Base-by-base conservation (phyloP, 2,329 filamentous ascomycete species). In the Apiospora koreana region DNA sequence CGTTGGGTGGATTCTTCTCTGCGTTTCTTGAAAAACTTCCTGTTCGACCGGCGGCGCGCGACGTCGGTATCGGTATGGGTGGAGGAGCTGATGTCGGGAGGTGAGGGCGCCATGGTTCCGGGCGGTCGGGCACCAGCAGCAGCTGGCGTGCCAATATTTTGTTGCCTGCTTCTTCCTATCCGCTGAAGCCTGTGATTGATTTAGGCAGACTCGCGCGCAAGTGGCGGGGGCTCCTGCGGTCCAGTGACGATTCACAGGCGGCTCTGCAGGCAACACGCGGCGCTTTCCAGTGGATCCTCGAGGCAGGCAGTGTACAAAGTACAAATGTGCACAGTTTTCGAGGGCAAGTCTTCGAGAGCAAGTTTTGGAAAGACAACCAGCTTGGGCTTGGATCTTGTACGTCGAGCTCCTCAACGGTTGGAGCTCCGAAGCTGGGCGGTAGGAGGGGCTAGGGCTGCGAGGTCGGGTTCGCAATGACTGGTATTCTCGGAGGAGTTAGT, bases 11-110 rank as follows among this genome's bases (percentile, higher is more conserved):
- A 79, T 21, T 78, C 76, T 43, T 82, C 81, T 72, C 81, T 81
- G 43, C 77, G 81, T 71, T 80, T 84, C 77, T 84, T 86, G 43
- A 82, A 82, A 21, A 87, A 81, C 74, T 81, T 87, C 70, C 80
- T 82, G 68, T 79, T 80, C 14, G 82, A 76, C 69, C 74, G 74
- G 68, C 82, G 83, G 69, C 80, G 81, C 68, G 79, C 81, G 38
- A 38, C 66, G 23, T 68, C 66, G 35, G 46, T 45, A 23, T 68
- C 46, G 43, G 21, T 68, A 48, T 45, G 46, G 31, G 66, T 38
- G n/a, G 43, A 48, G 23, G 69, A 69, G 58, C 68, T 54, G 42
- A 68, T 65, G 50, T 69, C 67, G 50, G 42, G 68, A 46, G 65
- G 45, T 50, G 71, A 69, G n/a, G 77, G 74, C 16, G 75, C 73